Evolutionary conservation across 139 green algal genomes (phyloP).

Genomic region (Asterochloris erici): DNA sequence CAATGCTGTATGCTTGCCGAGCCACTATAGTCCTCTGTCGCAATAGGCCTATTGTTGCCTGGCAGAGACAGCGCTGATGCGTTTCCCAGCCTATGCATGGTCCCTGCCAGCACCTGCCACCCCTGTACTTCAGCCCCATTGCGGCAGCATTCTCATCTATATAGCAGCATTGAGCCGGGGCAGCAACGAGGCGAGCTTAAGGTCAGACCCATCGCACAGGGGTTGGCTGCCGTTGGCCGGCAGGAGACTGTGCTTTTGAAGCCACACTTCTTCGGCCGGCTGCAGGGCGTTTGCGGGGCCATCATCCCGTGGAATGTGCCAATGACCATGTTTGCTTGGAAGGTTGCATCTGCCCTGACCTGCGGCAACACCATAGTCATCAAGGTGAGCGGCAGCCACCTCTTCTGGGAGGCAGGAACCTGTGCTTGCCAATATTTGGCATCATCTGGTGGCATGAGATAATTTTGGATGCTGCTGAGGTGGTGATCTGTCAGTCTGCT

Average conservation of each 20-base stretch:
- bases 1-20: too few species aligned
- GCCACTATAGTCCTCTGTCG: too few species aligned
- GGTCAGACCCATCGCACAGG: conserved; percentile 55
- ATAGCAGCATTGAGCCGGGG: conserved; percentile 23
- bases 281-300: conserved; percentile 25
- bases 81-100: too few species aligned
- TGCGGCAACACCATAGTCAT: conserved; percentile 46
- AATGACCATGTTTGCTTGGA: conserved; percentile 44
- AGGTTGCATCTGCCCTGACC: conserved; percentile 52
- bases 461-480: neutral
- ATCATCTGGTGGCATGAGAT: neutral
- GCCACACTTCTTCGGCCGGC: neutral
- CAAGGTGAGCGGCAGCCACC: conserved; percentile 29
- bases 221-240: conserved; percentile 32
- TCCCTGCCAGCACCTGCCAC: too few species aligned
- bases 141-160: conserved; percentile 7
- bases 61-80: too few species aligned
- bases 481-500: neutral
- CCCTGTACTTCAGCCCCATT: conserved; percentile 57
- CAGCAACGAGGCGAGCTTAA: conserved; percentile 55
- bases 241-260: conserved; percentile 30
- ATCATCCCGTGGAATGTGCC: conserved; percentile 61
- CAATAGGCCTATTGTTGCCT: too few species aligned
- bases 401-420: neutral
- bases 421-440: neutral